A percentile compares a stretch with the other conserved stretches of the same genome.
Conservation (phyloP, 805 yeast genomes). For the Lipomyces yamanashiensis region DNA sequence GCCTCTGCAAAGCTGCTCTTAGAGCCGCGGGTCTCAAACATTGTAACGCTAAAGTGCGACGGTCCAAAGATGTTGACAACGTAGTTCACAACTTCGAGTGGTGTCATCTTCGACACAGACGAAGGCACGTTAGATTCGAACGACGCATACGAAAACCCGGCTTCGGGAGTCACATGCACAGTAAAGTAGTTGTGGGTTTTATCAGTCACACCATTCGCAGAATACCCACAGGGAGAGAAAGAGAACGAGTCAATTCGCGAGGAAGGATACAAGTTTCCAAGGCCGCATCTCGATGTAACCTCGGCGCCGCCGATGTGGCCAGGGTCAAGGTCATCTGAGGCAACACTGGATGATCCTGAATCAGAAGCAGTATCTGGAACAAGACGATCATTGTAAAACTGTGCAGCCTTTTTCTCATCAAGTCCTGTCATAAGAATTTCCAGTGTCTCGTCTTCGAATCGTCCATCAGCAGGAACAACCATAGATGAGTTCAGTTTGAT, state of each 20-base stretch:
- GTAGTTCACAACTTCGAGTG: slow-evolving; percentile 57
- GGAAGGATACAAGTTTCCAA: slow-evolving; percentile 62
- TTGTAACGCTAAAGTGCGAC: slow-evolving; percentile 67
- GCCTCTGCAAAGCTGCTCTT: slow-evolving; percentile 19
- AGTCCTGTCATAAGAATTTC: slow-evolving; percentile 92
- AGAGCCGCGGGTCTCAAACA: slow-evolving; percentile 50
- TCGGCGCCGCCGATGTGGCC: slow-evolving; percentile 82
- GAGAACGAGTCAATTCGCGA: slow-evolving; percentile 77
- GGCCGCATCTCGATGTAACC: slow-evolving; percentile 65
- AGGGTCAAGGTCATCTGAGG: slow-evolving; percentile 54
- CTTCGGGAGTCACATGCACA: slow-evolving; percentile 91
- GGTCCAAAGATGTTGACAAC: slow-evolving; percentile 75
- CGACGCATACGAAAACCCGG: slow-evolving; percentile 93
- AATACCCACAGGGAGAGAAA: slow-evolving; percentile 92
- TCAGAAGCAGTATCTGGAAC: slow-evolving; percentile 44
- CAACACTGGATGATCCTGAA: slow-evolving; percentile 42
- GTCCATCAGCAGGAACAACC: slow-evolving; percentile 22
- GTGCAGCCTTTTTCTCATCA: slow-evolving; percentile 57
- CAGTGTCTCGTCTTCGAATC: slow-evolving; percentile 66
- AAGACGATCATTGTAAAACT: slow-evolving; percentile 62
- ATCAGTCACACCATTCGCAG: slow-evolving; percentile 77
- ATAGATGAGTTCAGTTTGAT: not conserved
- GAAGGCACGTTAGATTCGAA: slow-evolving; percentile 86
- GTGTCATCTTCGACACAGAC: slow-evolving; percentile 24
- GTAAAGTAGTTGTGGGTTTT: slow-evolving; percentile 69